Evolutionary conservation across 306 rosid genomes (phyloP), one percentile per base, ranked within the genome.

Genomic region (Canavalia gladiata): DNA sequence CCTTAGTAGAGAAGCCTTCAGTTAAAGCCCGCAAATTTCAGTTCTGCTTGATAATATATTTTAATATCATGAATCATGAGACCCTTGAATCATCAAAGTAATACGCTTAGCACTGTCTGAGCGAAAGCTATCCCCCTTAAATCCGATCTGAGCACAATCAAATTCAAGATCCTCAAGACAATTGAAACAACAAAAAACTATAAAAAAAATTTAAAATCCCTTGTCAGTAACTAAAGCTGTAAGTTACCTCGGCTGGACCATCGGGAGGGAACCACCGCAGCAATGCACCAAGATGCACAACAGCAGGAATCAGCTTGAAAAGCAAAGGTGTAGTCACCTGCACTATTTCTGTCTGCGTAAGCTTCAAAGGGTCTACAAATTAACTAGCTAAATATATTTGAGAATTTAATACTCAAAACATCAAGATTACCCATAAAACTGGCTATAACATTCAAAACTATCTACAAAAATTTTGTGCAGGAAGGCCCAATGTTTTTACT

Each of bases 241-340:
- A 11, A 30, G 82, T 86, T 91, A 95, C 98, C 98, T 91, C 98
- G n/a, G 81, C 31, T 8, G 77, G 85, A 78, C 84, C 84, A 46
- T 95, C 97, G 18, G 92, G 91, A 51, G 97, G 88, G 82, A 95
- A 90, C 99, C 99, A 95, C 81, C 97, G 90, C 58, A 90, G 67
- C 82, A 88, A 82, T 9, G 89, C 93, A 8, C 98, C 99, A 54
- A 95, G 90, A 79, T 87, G 99, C 72, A 95, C 86, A 51, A 91
- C 96, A 42, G 94, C 94, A 63, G 98, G 99, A 87, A 95, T 93
- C 74, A 95, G 82, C 86, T 93, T 95, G 91, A 95, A 95, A 76
- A 95, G 98, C 84, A 95, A 85, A 46, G 99, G 99, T n/a, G 99
- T 95, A 25, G 99, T 95, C 80, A 93, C 99, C 99, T 95, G 90